Evolutionary conservation across 2,329 filamentous ascomycete species (phyloP).

Genomic region (Aureobasidium sp.): DNA sequence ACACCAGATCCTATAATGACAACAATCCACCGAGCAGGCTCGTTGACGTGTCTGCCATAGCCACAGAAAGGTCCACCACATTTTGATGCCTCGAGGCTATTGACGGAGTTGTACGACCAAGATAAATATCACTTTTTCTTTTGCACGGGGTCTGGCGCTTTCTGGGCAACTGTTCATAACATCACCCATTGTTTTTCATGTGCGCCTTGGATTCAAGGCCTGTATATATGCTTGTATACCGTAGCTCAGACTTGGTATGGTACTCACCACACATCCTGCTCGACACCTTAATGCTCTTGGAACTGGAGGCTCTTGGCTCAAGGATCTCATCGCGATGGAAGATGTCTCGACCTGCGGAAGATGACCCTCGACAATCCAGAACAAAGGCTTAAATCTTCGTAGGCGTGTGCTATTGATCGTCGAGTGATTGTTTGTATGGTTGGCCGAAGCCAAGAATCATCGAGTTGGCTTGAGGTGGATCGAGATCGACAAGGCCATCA

Average conservation of each 20-base stretch:
- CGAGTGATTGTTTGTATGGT: not conserved
- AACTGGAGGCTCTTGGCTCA: not conserved
- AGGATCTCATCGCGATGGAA: no score
- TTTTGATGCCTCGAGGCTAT: not conserved
- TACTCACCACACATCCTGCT: not conserved
- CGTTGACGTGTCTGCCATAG: not conserved
- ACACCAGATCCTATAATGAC: slow-evolving; percentile 13
- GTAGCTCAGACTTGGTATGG: not conserved
- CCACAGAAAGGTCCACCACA: not conserved
- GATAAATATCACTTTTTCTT: not conserved
- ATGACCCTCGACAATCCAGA: not conserved
- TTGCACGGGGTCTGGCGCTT: not conserved
- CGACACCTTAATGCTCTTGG: not conserved
- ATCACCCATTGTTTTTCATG: not conserved
- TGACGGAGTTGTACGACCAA: not conserved
- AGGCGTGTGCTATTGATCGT: not conserved
- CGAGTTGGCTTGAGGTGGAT: not conserved
- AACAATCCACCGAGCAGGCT: not conserved
- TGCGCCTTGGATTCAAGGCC: not conserved
- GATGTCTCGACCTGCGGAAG: not conserved
- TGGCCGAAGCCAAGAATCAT: not conserved
- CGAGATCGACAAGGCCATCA: not conserved
- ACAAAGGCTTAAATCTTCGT: not conserved
- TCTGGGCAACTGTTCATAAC: not conserved
- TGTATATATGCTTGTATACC: not conserved